These are phyloP conservation scores for Candida incommunis DNA, from an alignment of 805 yeast species.

Conservation along the genomic window DNA sequence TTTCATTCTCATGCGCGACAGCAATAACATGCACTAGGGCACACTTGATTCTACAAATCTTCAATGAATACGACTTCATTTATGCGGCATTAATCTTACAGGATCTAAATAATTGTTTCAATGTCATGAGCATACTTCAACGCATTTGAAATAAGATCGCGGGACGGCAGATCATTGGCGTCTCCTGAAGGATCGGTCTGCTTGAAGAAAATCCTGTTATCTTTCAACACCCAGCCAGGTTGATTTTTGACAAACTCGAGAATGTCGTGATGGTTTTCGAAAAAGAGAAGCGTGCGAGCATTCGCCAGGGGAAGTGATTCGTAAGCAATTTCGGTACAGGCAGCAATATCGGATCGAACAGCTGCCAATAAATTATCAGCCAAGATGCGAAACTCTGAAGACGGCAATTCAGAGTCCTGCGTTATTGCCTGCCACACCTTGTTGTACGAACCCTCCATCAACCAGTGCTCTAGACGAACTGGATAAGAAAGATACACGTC, in stretches of 20 bases:
- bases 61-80: no score
- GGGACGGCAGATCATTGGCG: slow-evolving; percentile 22
- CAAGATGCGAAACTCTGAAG: slow-evolving; percentile 67
- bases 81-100: no score
- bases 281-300: slow-evolving; percentile 67
- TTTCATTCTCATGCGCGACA: neutral
- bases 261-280: slow-evolving; percentile 41
- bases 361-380: slow-evolving; percentile 63
- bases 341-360: slow-evolving; percentile 74
- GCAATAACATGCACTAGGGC: neutral
- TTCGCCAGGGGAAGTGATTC: slow-evolving; percentile 62
- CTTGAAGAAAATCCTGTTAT: slow-evolving; percentile 27
- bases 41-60: neutral
- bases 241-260: slow-evolving; percentile 36
- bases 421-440: slow-evolving; percentile 72
- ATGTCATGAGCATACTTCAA: slow-evolving; percentile 79
- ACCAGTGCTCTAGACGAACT: slow-evolving; percentile 76
- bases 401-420: slow-evolving; percentile 32
- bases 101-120: slow-evolving; percentile 75
- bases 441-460: slow-evolving; percentile 94
- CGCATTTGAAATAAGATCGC: slow-evolving; percentile 50
- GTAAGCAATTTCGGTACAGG: slow-evolving; percentile 71
- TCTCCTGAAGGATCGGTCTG: slow-evolving; percentile 25
- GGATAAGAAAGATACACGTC: slow-evolving; percentile 73
- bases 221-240: slow-evolving; percentile 46